Base-by-base conservation (phyloP, 306 rosid species). In the Glycine soja region DNA sequence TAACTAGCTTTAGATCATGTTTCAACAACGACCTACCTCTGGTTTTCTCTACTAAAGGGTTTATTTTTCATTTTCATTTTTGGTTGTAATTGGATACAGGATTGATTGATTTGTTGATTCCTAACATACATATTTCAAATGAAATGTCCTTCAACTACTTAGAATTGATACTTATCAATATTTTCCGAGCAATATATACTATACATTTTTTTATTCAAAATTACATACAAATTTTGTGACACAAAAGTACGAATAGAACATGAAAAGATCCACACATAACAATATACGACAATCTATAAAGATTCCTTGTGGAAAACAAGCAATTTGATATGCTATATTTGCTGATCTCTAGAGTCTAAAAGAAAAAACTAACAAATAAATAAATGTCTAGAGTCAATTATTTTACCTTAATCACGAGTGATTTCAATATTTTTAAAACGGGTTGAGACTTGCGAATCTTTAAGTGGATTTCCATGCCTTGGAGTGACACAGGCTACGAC, bases 361-460 rank as follows among this genome's bases (percentile, higher is more conserved):
- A 47, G 24, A 12, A 36, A 46, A 45, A 81, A 64, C n/a, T 51
- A n/a, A 3, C 24, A 52, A 52, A 14, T 42, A 73, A 52, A 52
- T 7, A 18, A 59, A 47, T 38, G 38, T 53, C 5, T 7, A 12
- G 16, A 51, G 32, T 30, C 58, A 30, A 69, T 42, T 46, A 42
- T 51, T 53, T 70, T 48, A 76, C 82, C 83, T 63, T 70, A 59
- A 76, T 72, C 89, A 87, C 91, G 80, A 86, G 91, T 75, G 88
- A 62, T 76, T 69, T 64, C 51, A 58, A 71, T 50, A 72, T 76
- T 73, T 62, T 66, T 54, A 58, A 75, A 65, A 30, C 5, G 43
- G n/a, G 11, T 4, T 50, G 40, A 51, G 78, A 51, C 30, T 68
- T 75, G 43, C 62, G 72, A 82, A 87, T 90, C 89, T 51, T 69